Evolutionary conservation across 1,284 basidiomycete genomes (phyloP).

Genomic region (Boletus semigastroideus): DNA sequence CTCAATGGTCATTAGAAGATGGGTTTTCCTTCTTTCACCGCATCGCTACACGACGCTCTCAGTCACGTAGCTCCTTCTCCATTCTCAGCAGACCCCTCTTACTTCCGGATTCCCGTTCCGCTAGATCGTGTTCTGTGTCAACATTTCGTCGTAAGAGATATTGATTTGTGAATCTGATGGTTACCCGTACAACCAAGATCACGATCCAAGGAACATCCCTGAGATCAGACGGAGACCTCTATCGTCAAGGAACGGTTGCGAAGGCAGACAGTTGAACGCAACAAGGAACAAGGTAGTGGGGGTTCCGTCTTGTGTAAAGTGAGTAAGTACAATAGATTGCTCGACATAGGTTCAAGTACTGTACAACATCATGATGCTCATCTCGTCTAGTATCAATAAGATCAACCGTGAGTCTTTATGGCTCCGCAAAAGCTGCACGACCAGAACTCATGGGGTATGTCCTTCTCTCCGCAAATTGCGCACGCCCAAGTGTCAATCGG

Average conservation of each 20-base stretch:
- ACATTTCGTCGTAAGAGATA: neutral
- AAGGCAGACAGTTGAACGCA: too few relatives aligned
- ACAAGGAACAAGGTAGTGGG: too few relatives aligned
- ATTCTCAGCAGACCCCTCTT: neutral
- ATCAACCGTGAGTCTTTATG: slow-evolving; percentile 52
- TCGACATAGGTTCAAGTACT: slow-evolving; percentile 2
- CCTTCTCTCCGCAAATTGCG: slow-evolving; percentile 60
- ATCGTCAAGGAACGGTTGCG: neutral
- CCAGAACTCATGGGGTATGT: slow-evolving; percentile 68
- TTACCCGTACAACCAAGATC: neutral
- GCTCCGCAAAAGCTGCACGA: slow-evolving; percentile 71
- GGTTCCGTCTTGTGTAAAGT: too few relatives aligned
- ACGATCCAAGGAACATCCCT: neutral
- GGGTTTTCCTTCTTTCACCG: neutral
- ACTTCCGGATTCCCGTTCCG: neutral
- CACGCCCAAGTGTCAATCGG: slow-evolving; percentile 59
- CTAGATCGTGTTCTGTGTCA: neutral
- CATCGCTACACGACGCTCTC: neutral
- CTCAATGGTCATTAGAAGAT: neutral
- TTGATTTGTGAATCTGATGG: neutral
- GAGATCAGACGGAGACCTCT: neutral
- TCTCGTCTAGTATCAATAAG: neutral
- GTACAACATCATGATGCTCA: slow-evolving; percentile 6
- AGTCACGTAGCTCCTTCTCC: neutral
- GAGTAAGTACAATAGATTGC: neutral